phyloP scores from a whole-genome alignment of 352 stramenopile genomes.

The Pythium angustatum region DNA sequence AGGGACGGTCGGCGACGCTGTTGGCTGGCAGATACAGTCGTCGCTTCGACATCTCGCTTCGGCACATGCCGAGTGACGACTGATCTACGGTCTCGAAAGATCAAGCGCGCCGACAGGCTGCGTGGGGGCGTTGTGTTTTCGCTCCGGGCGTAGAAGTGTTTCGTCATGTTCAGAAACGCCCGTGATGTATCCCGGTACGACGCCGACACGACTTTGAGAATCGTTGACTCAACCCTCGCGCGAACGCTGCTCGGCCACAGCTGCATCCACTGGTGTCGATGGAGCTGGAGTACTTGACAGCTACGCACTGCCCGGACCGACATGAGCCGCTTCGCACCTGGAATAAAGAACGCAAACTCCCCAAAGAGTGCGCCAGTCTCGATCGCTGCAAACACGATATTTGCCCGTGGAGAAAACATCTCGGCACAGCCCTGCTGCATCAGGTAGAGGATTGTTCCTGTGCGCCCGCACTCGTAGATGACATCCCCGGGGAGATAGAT shows the following conservation, averaged over 20 bases:
- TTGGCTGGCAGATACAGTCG: background rate
- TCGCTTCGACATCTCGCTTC: background rate
- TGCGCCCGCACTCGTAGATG: constrained; percentile 51
- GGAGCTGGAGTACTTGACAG: constrained; percentile 63
- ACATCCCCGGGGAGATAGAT: constrained; percentile 67
- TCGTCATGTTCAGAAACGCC: constrained; percentile 57
- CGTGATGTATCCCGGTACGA: constrained; percentile 41
- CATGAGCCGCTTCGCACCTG: constrained; percentile 42
- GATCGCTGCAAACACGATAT: constrained; percentile 41
- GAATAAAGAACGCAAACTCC: constrained; percentile 67
- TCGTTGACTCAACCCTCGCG: constrained; percentile 37
- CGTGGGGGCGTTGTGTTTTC: constrained; percentile 26
- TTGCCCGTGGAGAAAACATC: constrained; percentile 37
- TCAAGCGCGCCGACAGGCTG: constrained; percentile 11
- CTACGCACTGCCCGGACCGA: constrained; percentile 51
- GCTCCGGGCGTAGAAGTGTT: constrained; percentile 67
- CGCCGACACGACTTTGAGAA: constrained; percentile 38
- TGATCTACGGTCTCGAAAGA: background rate
- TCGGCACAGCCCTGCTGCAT: constrained; percentile 56
- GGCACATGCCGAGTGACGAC: background rate
- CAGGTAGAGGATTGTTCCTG: constrained; percentile 47
- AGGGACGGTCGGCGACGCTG: constrained; percentile 1
- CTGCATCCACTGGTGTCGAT: constrained; percentile 46
- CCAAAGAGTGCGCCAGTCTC: constrained; percentile 46
- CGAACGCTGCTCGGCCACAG: constrained; percentile 50